Evolutionary conservation across 306 rosid genomes (phyloP).

Genomic region (Pachyrhizus erosus): DNA sequence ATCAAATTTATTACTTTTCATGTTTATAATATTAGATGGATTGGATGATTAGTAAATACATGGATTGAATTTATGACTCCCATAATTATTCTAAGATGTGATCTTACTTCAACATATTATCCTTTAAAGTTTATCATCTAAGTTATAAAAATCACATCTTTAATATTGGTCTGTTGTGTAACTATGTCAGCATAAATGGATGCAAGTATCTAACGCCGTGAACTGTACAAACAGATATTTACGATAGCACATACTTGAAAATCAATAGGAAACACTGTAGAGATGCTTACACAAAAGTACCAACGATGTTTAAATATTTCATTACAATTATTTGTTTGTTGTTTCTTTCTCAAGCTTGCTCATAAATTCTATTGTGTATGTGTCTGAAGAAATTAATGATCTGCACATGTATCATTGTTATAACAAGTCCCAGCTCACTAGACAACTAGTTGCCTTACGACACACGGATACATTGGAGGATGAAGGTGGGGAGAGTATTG

Average conservation of each 20-base stretch:
- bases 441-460: not conserved
- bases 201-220: not conserved
- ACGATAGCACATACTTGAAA: not conserved
- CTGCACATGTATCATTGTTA: not conserved
- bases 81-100: not conserved
- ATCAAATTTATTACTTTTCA: no score
- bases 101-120: not conserved
- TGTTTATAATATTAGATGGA: not conserved
- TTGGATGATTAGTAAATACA: no score
- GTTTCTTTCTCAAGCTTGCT: not conserved
- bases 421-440: not conserved
- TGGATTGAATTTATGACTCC: not conserved
- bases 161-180: not conserved
- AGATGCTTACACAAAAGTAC: not conserved
- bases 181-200: not conserved
- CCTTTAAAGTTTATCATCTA: not conserved
- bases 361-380: not conserved
- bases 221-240: not conserved
- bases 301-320: not conserved
- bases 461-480: not conserved
- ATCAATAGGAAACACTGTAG: not conserved
- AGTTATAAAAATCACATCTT: not conserved
- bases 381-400: not conserved
- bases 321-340: not conserved
- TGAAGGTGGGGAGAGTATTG: not conserved